Percentiles rank a stretch among this genome's conserved stretches.
These are phyloP conservation scores for Xylaria intraflava DNA, from an alignment of 495 filamentous ascomycete genomes.

Conservation along the genomic window DNA sequence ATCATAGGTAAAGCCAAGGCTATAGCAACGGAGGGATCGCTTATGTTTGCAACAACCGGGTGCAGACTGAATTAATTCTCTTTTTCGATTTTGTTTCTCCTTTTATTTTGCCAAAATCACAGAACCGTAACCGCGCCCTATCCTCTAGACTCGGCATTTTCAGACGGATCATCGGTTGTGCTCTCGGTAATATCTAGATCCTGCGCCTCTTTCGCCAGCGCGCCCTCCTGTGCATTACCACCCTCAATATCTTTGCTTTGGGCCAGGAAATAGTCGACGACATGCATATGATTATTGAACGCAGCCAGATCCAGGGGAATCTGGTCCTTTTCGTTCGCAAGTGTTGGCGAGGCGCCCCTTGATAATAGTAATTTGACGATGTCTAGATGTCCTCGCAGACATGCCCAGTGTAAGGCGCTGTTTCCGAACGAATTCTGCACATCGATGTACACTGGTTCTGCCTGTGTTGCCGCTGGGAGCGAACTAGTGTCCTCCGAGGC, in stretches of 20 bases:
- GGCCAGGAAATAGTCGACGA: slow-evolving; percentile 59
- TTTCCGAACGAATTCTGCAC: slow-evolving; percentile 72
- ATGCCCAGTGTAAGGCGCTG: slow-evolving; percentile 87
- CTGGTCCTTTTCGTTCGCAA: slow-evolving; percentile 75
- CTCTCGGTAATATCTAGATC: slow-evolving; percentile 24
- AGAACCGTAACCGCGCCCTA: not conserved
- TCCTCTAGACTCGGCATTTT: not conserved
- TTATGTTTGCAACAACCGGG: too few relatives aligned
- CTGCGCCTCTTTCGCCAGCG: slow-evolving; percentile 19
- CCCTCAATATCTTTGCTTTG: slow-evolving; percentile 50
- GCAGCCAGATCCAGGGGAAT: slow-evolving; percentile 83
- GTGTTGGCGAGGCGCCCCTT: slow-evolving; percentile 60
- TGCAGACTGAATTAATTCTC: too few relatives aligned
- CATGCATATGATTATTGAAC: slow-evolving; percentile 58
- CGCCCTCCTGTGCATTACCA: slow-evolving; percentile 35
- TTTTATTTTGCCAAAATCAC: not conserved
- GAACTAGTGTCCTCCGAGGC: slow-evolving; percentile 36
- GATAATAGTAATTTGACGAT: slow-evolving; percentile 69
- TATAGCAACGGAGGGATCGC: too few relatives aligned
- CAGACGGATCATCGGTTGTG: slow-evolving; percentile 12
- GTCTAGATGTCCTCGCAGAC: slow-evolving; percentile 76
- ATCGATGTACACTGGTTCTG: slow-evolving; percentile 51
- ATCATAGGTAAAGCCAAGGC: too few relatives aligned
- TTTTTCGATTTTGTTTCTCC: too few relatives aligned
- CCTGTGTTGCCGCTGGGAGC: slow-evolving; percentile 15